Evolutionary conservation across 768 basidiomycete species (phyloP), one percentile per base, ranked within the genome.

Genomic region (Cubamyces sp.): DNA sequence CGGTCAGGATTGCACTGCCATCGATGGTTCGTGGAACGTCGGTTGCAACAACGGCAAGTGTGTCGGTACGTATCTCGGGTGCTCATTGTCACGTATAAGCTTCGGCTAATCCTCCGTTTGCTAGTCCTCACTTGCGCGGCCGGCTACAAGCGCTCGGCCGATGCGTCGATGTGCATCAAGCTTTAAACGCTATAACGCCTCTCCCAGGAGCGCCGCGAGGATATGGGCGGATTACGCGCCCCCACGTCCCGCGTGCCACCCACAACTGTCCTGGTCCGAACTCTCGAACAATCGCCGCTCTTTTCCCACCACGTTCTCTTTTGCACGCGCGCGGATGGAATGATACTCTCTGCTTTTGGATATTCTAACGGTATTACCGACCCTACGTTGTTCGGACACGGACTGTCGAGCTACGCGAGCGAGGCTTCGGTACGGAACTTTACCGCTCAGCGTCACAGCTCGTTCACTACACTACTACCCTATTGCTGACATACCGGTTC

Each of bases 1-100:
- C 45, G 91, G 91, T 25, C 76, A 84, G 71, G 88, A 94, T 73
- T 94, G 91, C 74, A 86, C 85, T 18, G 74, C 80, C 47, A 91
- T 93, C 66, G 63, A 75, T 47, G 84, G 85, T 49, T 85, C 82
- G 19, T 84, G 84, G 82, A 86, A 85, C 70, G 88, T 91, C 68
- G 84, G 82, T n/a, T 94, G 91, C 73, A 80, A 84, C 51, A 71
- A 70, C 62, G 82, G 82, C 30, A 69, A 69, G 61, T 88, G 87
- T 72, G 74, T 74, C 49, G 81, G 87, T 88, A 66, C 57, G 82
- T 79, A 23, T 26, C 57, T 18, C 5, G 40, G 51, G 57, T 34
- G 45, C 48, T 28, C 16, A 37, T 46, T 39, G 5, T 25, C 19
- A 21, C 53, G 23, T 16, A 37, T 28, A 39, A 21, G 21, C 37